Evolutionary conservation across 2,329 filamentous ascomycete species (phyloP).

Genomic region (Graphilbum sp.): DNA sequence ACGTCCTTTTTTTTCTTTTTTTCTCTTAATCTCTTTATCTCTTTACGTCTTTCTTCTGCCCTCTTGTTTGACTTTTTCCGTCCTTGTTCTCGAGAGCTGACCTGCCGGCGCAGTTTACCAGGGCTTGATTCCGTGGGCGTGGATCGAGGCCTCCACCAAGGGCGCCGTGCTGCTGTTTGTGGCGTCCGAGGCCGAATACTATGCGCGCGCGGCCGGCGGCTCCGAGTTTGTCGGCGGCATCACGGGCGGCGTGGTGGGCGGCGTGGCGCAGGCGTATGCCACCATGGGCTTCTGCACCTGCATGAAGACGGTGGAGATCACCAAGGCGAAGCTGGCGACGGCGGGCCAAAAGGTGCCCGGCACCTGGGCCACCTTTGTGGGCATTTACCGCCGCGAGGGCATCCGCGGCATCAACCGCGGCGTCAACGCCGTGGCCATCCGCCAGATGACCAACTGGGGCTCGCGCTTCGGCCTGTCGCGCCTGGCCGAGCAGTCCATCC

Average conservation of each 20-base stretch:
- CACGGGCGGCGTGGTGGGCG: conserved; percentile 76
- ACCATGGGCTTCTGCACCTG: conserved; percentile 99
- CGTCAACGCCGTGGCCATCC: conserved; percentile 95
- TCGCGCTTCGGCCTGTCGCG: conserved; percentile 87
- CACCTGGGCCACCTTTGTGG: conserved; percentile 90
- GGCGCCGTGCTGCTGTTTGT: conserved; percentile 98
- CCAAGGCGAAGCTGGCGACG: conserved; percentile 86
- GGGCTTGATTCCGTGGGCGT: conserved; percentile 98
- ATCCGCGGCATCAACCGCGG: conserved; percentile 95
- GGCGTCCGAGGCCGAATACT: conserved; percentile 94
- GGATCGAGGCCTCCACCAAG: conserved; percentile 99
- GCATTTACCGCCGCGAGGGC: conserved; percentile 89
- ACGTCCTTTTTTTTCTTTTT: conserved; percentile 25
- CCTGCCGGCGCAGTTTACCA: conserved; percentile 65
- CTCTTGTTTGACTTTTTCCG: not conserved
- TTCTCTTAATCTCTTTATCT: not conserved
- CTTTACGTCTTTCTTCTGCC: not conserved
- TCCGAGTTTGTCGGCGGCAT: conserved; percentile 82
- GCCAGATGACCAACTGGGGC: conserved; percentile 99
- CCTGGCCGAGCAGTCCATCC: conserved; percentile 79
- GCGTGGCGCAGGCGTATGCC: conserved; percentile 94
- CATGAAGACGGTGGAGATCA: conserved; percentile 99
- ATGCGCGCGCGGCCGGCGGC: conserved; percentile 69
- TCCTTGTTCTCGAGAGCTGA: not conserved
- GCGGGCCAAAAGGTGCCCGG: conserved; percentile 70